A percentile compares a stretch with the other conserved stretches of the same genome.
These are phyloP conservation scores for Cyclotella atomus DNA, from an alignment of 108 stramenopile species.

Conservation along the genomic window DNA sequence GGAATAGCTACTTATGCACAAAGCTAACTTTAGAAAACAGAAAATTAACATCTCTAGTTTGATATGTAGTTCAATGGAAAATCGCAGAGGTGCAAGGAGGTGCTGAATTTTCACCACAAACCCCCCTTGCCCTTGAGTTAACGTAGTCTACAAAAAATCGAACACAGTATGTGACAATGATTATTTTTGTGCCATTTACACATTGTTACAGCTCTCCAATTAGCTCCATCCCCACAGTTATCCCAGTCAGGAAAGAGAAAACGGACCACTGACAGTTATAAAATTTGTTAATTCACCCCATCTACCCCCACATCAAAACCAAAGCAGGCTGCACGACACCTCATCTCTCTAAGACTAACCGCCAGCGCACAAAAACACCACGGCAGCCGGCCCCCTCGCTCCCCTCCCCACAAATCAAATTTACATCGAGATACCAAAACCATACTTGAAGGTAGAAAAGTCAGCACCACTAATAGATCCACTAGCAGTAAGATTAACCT, in stretches of 20 bases:
- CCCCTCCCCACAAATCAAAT: neutral
- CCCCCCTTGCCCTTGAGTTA: too few species aligned
- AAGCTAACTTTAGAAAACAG: neutral
- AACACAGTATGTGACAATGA: neutral
- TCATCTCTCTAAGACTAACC: too few species aligned
- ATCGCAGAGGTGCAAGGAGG: too few species aligned
- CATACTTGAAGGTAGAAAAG: slow-evolving; percentile 86
- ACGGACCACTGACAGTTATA: neutral
- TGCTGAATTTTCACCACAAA: too few species aligned
- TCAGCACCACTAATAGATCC: slow-evolving; percentile 78
- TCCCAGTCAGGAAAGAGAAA: too few species aligned
- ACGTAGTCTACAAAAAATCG: too few species aligned
- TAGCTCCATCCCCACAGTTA: neutral
- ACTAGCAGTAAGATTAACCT: slow-evolving; percentile 87
- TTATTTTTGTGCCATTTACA: slow-evolving; percentile 1
- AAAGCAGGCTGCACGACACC: too few species aligned
- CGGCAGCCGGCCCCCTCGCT: too few species aligned
- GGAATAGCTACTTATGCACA: neutral
- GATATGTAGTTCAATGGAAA: neutral
- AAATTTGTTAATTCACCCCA: slow-evolving; percentile 28
- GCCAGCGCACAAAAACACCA: too few species aligned
- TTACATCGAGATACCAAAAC: slow-evolving; percentile 64
- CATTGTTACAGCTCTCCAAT: neutral
- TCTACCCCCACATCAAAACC: neutral
- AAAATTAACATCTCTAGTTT: neutral